Evolutionary conservation across 2,329 filamentous ascomycete genomes (phyloP), one percentile per base, ranked within the genome.

Genomic region (Colletotrichum aenigma): DNA sequence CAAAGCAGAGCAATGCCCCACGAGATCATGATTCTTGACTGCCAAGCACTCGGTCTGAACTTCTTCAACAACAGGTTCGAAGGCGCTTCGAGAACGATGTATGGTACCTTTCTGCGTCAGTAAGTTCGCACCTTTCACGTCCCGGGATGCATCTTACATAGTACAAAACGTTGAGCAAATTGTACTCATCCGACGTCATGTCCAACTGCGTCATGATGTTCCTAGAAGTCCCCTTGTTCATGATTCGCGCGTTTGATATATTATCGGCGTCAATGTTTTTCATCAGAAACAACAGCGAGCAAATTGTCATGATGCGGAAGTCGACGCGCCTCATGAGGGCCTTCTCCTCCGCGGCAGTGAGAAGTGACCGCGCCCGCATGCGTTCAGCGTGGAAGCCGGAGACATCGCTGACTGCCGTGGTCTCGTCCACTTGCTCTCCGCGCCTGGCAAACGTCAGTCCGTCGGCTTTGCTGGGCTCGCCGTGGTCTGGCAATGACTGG

Each of bases 131-230:
- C 21, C 36, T 4, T 15, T 36, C 65, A 18, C 30, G n/a, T 3
- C 18, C 38, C 5, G 9, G 18, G 18, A n/a, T n/a, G 10, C 13
- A 34, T 16, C 82, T 73, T 67, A 86, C 84, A 79, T 86, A 87
- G 70, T 87, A 87, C 4, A 85, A 56, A 0, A 82, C 82, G 6
- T 81, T 85, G 21, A 87, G 79, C 12, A 87, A 71, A 32, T 83
- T 84, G 78, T 86, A 87, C 76, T 86, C 79, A 74, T 87, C 83
- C 0, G 84, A 83, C 2, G 84, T 85, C 78, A 87, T 81, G 3
- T 78, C 75, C 4, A 87, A 80, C 77, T 87, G 81, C 7, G 80
- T 84, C 81, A 87, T 81, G 66, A 87, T 87, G 70, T 87, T 87
- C 1, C 78, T 77, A 7, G 80, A 69, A 7, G 85, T 87, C 8